phyloP scores from a whole-genome alignment of 2,329 filamentous ascomycete genomes.

The Xylaria sp. region DNA sequence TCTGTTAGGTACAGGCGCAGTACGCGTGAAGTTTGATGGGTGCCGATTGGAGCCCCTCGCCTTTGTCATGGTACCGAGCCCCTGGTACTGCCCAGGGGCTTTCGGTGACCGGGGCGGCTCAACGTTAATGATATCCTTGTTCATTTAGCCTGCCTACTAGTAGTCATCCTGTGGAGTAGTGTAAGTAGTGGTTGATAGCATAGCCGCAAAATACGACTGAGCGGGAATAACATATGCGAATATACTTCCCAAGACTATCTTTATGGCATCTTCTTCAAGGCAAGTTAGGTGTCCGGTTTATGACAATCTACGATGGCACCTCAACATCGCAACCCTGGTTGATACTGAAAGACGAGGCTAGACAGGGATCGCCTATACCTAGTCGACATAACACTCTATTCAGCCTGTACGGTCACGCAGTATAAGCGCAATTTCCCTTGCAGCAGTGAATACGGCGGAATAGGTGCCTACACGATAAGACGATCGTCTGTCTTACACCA shows the following conservation, averaged over 20 bases:
- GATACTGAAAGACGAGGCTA: not conserved
- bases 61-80: not conserved
- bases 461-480: not conserved
- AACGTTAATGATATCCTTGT: not conserved
- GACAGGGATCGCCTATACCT: not conserved
- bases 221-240: not conserved
- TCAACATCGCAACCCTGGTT: not conserved
- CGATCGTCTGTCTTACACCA: constrained; percentile 4
- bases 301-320: not conserved
- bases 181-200: not conserved
- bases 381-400: not conserved
- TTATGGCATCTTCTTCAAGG: not conserved
- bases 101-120: not conserved
- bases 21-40: not conserved
- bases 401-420: not conserved
- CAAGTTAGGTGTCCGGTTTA: too few relatives aligned
- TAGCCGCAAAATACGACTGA: not conserved
- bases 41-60: not conserved
- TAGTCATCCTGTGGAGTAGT: too few relatives aligned
- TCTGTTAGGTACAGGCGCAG: not conserved
- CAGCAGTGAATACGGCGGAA: not conserved
- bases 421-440: constrained; percentile 9
- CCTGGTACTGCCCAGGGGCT: not conserved
- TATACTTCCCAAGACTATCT: not conserved
- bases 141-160: too few relatives aligned